A percentile compares a stretch with the other conserved stretches of the same genome.
Evolutionary conservation across 2,329 filamentous ascomycete species (phyloP).

Genomic region (Periconia macrospinosa): DNA sequence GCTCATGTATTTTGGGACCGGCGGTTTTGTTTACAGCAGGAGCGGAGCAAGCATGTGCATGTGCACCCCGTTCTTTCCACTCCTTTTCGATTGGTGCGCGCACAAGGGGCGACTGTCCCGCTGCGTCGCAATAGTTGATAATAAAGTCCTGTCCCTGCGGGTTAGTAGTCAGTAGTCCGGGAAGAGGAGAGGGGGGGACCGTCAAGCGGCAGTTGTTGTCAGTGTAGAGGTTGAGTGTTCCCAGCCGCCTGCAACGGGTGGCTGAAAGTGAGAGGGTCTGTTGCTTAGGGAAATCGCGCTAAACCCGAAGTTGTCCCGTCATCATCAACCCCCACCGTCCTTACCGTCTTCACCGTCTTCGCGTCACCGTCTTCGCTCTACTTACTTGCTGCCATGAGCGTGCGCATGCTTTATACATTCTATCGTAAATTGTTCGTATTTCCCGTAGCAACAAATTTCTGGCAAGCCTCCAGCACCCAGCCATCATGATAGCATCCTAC

Average conservation of each 20-base stretch:
- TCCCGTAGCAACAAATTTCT: too few species aligned
- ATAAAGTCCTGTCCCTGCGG: slow-evolving; percentile 25
- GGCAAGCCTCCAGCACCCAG: too few species aligned
- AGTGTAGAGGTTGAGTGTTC: slow-evolving; percentile 21
- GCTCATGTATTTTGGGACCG: slow-evolving; percentile 11
- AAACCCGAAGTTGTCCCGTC: background rate
- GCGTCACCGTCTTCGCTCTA: too few species aligned
- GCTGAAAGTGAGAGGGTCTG: slow-evolving; percentile 3
- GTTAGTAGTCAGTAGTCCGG: slow-evolving; percentile 37
- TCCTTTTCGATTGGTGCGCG: slow-evolving; percentile 8
- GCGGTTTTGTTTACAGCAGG: slow-evolving; percentile 13
- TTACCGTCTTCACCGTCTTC: too few species aligned
- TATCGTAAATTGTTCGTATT: too few species aligned
- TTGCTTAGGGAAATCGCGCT: too few species aligned
- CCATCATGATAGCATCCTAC: too few species aligned
- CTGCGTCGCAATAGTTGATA: background rate
- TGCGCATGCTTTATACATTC: too few species aligned
- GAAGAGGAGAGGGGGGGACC: slow-evolving; percentile 7
- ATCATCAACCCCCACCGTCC: background rate
- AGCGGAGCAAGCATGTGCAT: slow-evolving; percentile 26
- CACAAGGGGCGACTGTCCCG: slow-evolving; percentile 9
- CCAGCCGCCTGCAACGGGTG: slow-evolving; percentile 16
- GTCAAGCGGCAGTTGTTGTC: slow-evolving; percentile 21
- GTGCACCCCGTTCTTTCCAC: slow-evolving; percentile 18
- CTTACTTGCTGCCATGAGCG: too few species aligned